Evolutionary conservation across 805 yeast genomes (phyloP), one percentile per base, ranked within the genome.

Genomic region (Ogataea trehalophila): DNA sequence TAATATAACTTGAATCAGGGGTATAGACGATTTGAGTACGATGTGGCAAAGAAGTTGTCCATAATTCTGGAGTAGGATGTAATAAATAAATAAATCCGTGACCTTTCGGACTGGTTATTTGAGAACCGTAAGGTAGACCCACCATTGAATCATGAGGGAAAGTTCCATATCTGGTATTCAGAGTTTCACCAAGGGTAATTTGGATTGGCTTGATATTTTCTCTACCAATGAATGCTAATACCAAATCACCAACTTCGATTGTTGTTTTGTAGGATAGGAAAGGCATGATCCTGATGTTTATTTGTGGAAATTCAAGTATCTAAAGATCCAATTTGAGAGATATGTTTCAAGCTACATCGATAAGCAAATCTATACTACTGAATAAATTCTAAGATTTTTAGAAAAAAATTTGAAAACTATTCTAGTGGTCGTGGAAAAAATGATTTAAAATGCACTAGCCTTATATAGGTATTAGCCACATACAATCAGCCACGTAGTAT

Each of bases 1-100:
- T 78, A 46, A 94, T 90, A 59, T 88, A 94, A 29, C 95, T 80
- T 2, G 97, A 86, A 65, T 94, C 99, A 9, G 96, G 96, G 0
- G 97, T 87, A 63, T 94, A 94, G 1, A 94, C 98, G 54, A 94
- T 94, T 70, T 94, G 99, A 0, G 99, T 94, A 66, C 99, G 76
- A 63, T 94, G 99, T 2, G 99, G 98, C 34, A 94, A 71, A 0
- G 97, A 87, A n/a, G 88, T 60, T 0, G 97, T 86, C 99, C 99
- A 94, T 20, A 94, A 70, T 66, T 94, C 99, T 0, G 99, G 91
- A 0, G 95, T 84, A 1, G 99, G 98, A 51, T 87, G 91, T 41
- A 94, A 67, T 14, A 94, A 71, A 61, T 92, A 95, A 42, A 94
- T 80, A 62, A 90, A 94, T 0, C 96, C 96, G 57, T 77, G 76